Evolutionary conservation across 2,329 filamentous ascomycete genomes (phyloP).

Genomic region (Pezicula neosporulosa): DNA sequence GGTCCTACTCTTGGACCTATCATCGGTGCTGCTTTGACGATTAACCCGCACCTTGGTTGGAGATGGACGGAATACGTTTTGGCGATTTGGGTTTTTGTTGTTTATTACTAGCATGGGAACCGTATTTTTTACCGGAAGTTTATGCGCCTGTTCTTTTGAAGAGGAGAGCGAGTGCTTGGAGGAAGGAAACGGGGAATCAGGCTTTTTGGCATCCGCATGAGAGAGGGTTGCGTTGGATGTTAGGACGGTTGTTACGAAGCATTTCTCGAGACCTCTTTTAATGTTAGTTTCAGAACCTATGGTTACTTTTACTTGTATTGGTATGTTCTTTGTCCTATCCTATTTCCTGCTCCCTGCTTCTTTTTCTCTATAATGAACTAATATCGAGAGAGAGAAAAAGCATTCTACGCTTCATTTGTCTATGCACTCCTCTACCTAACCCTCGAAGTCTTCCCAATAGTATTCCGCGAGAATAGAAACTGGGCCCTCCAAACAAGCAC

Average conservation of each 20-base stretch:
- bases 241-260: constrained; percentile 25
- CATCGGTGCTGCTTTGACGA: constrained; percentile 26
- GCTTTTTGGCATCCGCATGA: constrained; percentile 21
- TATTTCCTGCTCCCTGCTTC: no score
- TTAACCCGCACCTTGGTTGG: constrained; percentile 33
- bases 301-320: constrained; percentile 63
- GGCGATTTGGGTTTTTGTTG: constrained; percentile 38
- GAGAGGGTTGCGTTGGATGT: constrained; percentile 17
- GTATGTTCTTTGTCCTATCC: constrained; percentile 36
- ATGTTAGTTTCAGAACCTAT: constrained; percentile 57
- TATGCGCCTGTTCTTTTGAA: constrained; percentile 42
- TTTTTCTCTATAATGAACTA: no score
- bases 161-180: constrained; percentile 21
- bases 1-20: constrained; percentile 44
- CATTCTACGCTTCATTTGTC: constrained; percentile 66
- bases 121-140: constrained; percentile 40
- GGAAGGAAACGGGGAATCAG: constrained; percentile 28
- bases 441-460: constrained; percentile 53
- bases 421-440: constrained; percentile 69
- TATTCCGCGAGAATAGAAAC: constrained; percentile 58
- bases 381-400: constrained; percentile 25
- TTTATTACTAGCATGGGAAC: constrained; percentile 36
- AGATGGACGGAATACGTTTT: constrained; percentile 33
- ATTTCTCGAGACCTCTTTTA: constrained; percentile 28
- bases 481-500: constrained; percentile 59